phyloP scores from a whole-genome alignment of 768 basidiomycete genomes.

The Amanita pallidorosea region DNA sequence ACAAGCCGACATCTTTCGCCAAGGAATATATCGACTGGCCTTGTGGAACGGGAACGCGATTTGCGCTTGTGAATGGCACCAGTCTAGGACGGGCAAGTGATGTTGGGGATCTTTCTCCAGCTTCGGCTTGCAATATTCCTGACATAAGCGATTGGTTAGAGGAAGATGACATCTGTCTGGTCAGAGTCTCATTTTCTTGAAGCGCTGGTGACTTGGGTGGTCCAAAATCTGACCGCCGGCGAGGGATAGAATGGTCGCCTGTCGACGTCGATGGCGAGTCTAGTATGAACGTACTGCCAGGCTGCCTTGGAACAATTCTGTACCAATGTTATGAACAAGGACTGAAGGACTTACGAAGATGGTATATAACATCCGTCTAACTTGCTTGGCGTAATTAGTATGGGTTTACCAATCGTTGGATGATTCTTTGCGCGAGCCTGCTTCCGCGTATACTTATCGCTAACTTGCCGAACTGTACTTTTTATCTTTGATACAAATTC shows the following conservation, averaged over 20 bases:
- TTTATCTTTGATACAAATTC: conserved; percentile 58
- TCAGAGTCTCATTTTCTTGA: conserved; percentile 19
- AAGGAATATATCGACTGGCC: conserved; percentile 23
- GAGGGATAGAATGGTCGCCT: conserved; percentile 53
- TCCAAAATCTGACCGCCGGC: conserved; percentile 58
- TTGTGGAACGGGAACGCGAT: conserved; percentile 53
- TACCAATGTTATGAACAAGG: neutral
- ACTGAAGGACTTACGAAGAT: conserved; percentile 15
- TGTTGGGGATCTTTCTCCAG: conserved; percentile 13
- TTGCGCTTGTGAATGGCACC: conserved; percentile 62
- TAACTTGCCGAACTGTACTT: conserved; percentile 58
- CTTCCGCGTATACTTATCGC: conserved; percentile 40
- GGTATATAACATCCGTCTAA: conserved; percentile 12
- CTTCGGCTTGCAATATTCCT: conserved; percentile 6
- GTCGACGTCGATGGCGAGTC: conserved; percentile 60
- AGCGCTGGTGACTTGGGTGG: conserved; percentile 41
- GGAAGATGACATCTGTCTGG: conserved; percentile 23
- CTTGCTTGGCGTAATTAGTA: conserved; percentile 20
- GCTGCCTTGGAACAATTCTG: conserved; percentile 18
- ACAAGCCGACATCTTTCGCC: conserved; percentile 15
- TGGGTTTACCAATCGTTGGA: conserved; percentile 53
- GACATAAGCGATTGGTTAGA: conserved; percentile 24
- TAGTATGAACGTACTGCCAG: conserved; percentile 38
- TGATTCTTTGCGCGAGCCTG: conserved; percentile 23
- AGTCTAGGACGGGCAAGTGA: conserved; percentile 40